Base-by-base conservation (phyloP, 2,329 filamentous ascomycete genomes). In the Colletotrichum chrysophilum region DNA sequence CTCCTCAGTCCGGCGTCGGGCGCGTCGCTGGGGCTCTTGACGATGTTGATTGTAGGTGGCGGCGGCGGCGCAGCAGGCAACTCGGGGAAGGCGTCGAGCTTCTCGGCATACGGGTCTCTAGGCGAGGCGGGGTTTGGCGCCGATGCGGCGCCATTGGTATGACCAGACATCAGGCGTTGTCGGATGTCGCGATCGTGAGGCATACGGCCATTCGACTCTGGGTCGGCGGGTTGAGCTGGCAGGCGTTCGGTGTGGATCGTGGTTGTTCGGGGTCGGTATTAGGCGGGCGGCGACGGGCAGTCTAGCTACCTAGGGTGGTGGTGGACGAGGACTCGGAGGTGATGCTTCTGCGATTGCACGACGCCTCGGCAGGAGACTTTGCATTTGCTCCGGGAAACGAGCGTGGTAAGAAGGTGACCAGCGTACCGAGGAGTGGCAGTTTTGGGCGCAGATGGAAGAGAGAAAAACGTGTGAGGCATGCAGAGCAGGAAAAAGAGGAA, bases 1-100 rank as follows among this genome's bases (percentile, higher is more conserved):
- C 94, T 95, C 84, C 91, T 92, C 83, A 98, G 87, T 66, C 96
- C 96, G 70, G 96, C 96, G 84, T 96, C 94, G 58, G 74, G 74
- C 48, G 71, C 71, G 28, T 76, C 74, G 43, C 36, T 75, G 62
- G 74, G 71, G 16, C 66, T 18, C 52, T 32, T 76, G 71, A 76
- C 34, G 28, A 65, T 48, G 21, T 74, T 76, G 64, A 71, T 52
- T 52, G n/a, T 52, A 24, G 43, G 43, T 24, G n/a, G 43, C 43
- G 43, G 43, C n/a, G n/a, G 18, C 28, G 74, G 74, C 70, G 70
- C 64, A 65, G 74, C 32, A 43, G 66, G 71, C 36, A 48, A 26
- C 66, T 76, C 71, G 52, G 58, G 38, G 48, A 65, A 38, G 36
- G 48, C 65, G 48, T 56, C 56, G 43, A 36, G 10, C 34, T 76